Evolutionary conservation across 2,329 filamentous ascomycete species (phyloP).

Genomic region (Cylindrodendrum hubeiense): DNA sequence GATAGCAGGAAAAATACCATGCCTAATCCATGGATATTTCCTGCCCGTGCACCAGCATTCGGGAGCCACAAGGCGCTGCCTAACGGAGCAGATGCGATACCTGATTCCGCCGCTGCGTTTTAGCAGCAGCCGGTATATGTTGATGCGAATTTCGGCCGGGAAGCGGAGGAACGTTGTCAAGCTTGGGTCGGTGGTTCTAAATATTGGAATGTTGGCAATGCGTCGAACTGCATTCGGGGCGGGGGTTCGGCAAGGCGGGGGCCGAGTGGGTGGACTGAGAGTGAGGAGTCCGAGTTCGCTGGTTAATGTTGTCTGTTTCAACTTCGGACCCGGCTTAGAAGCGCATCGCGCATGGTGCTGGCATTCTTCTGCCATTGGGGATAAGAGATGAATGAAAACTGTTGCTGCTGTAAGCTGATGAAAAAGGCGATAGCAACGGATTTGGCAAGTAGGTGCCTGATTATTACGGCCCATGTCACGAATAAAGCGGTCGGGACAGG

Average conservation of each 20-base stretch:
- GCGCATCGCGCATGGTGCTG: no score
- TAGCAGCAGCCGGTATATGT: constrained; percentile 3
- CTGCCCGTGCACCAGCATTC: not conserved
- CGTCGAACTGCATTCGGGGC: constrained; percentile 3
- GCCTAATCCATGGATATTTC: not conserved
- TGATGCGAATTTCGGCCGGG: constrained; percentile 1
- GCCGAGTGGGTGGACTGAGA: not conserved
- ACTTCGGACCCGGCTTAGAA: no score
- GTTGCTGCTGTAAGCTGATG: no score
- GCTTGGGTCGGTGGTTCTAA: not conserved
- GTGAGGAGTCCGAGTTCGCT: no score
- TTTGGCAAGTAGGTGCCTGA: no score
- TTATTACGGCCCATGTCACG: no score
- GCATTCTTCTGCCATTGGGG: no score
- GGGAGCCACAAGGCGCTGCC: not conserved
- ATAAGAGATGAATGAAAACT: no score
- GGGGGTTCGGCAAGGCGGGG: not conserved
- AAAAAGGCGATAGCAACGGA: no score
- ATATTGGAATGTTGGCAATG: not conserved
- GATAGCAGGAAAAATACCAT: constrained; percentile 6
- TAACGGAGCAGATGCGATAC: not conserved
- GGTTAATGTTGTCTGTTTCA: no score
- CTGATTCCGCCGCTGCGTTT: not conserved
- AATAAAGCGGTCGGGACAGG: no score
- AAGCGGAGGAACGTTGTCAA: constrained; percentile 5